These are phyloP conservation scores for Trichoderma sp. DNA, from an alignment of 2,329 filamentous ascomycete genomes.

Conservation along the genomic window DNA sequence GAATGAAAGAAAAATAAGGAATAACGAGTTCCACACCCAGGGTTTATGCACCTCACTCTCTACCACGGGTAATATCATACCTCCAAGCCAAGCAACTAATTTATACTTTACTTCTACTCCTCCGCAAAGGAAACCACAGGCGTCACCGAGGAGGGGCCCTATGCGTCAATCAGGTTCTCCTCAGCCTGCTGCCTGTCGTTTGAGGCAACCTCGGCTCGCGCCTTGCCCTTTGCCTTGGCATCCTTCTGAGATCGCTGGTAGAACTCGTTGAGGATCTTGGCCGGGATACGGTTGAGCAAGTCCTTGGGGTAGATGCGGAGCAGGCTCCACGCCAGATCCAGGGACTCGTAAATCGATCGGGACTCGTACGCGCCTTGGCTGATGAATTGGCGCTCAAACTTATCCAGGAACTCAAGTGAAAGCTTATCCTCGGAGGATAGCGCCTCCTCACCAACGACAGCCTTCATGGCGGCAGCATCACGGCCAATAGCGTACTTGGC, in stretches of 20 bases:
- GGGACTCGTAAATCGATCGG: conserved; percentile 84
- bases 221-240: conserved; percentile 61
- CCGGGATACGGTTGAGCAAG: conserved; percentile 88
- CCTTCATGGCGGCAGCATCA: conserved; percentile 98
- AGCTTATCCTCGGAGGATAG: conserved; percentile 95
- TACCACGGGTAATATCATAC: conserved; percentile 14
- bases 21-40: neutral
- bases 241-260: conserved; percentile 67
- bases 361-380: conserved; percentile 88
- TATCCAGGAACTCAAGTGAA: conserved; percentile 95
- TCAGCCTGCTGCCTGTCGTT: conserved; percentile 45
- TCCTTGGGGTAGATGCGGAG: conserved; percentile 98
- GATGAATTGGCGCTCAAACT: conserved; percentile 96
- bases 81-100: neutral
- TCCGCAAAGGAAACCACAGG: neutral
- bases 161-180: conserved; percentile 61
- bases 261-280: conserved; percentile 78
- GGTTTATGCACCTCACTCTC: neutral
- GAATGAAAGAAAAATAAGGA: conserved; percentile 19
- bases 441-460: conserved; percentile 97
- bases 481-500: conserved; percentile 99
- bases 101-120: neutral
- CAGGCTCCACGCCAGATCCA: conserved; percentile 94
- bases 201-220: conserved; percentile 41
- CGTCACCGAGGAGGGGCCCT: conserved; percentile 15